These are phyloP conservation scores for Populus nigra DNA, from an alignment of 345 rosid genomes.

Conservation along the genomic window DNA sequence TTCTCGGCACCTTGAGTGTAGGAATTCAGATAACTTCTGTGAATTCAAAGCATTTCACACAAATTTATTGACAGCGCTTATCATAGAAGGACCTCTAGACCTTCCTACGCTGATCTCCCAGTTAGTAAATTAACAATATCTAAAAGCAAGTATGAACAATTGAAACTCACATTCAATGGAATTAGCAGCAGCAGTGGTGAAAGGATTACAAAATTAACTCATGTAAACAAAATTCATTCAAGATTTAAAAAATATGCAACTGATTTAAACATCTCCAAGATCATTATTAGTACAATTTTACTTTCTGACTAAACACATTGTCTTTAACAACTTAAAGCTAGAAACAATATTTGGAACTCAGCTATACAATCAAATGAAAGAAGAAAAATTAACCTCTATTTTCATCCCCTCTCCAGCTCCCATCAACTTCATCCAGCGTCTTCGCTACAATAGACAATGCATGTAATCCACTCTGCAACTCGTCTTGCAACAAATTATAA, in stretches of 20 bases:
- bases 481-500: slow-evolving; percentile 70
- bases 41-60: neutral
- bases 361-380: neutral
- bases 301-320: neutral
- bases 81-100: neutral
- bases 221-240: neutral
- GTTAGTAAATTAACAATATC: neutral
- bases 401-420: slow-evolving; percentile 15
- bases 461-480: slow-evolving; percentile 78
- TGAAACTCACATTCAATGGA: neutral
- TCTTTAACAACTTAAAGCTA: neutral
- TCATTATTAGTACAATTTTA: neutral
- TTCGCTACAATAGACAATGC: slow-evolving; percentile 84
- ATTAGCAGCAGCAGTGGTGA: neutral
- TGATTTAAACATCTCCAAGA: neutral
- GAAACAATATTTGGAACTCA: neutral
- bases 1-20: neutral
- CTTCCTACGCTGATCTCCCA: neutral
- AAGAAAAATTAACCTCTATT: slow-evolving; percentile 19
- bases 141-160: neutral
- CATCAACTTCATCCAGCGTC: slow-evolving; percentile 65
- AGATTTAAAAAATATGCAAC: neutral
- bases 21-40: neutral
- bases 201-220: neutral
- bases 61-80: neutral